phyloP scores from a whole-genome alignment of 495 filamentous ascomycete genomes.

The Penicillium pulvis region DNA sequence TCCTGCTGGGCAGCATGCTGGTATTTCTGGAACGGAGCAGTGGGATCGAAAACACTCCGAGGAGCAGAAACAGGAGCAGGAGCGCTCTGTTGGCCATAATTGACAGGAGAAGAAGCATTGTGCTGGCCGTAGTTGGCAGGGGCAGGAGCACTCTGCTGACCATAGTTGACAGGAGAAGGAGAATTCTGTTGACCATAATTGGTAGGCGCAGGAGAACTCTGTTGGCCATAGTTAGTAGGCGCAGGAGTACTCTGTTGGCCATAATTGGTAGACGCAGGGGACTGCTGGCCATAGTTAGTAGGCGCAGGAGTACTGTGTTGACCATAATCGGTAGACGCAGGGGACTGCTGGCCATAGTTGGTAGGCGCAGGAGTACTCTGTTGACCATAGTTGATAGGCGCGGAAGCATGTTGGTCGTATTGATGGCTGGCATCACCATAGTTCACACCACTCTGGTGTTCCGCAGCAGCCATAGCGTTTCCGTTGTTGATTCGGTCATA shows the following conservation, averaged over 20 bases:
- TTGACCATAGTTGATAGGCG: not conserved
- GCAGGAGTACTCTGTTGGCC: no score
- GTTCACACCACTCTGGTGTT: conserved; percentile 67
- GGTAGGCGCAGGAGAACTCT: no score
- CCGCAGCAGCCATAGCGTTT: conserved; percentile 60
- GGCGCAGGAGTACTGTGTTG: conserved; percentile 14
- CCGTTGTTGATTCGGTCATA: conserved; percentile 88
- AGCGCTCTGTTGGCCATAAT: conserved; percentile 41
- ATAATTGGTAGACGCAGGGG: no score
- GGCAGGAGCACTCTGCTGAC: conserved; percentile 35
- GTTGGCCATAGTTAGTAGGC: no score
- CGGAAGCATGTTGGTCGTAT: conserved; percentile 53
- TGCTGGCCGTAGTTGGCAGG: not conserved
- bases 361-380: not conserved
- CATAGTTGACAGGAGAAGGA: conserved; percentile 24
- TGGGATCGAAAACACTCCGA: conserved; percentile 43
- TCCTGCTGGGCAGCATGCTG: conserved; percentile 62
- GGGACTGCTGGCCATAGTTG: conserved; percentile 36
- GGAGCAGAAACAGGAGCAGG: conserved; percentile 9
- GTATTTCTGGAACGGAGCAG: conserved; percentile 59
- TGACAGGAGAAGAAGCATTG: not conserved
- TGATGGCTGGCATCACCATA: conserved; percentile 72
- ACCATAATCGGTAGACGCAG: no score
- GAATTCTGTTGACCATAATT: no score
- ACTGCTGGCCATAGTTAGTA: no score